Evolutionary conservation across 1,284 basidiomycete species (phyloP).

Genomic region (Sporisorium exsertum): DNA sequence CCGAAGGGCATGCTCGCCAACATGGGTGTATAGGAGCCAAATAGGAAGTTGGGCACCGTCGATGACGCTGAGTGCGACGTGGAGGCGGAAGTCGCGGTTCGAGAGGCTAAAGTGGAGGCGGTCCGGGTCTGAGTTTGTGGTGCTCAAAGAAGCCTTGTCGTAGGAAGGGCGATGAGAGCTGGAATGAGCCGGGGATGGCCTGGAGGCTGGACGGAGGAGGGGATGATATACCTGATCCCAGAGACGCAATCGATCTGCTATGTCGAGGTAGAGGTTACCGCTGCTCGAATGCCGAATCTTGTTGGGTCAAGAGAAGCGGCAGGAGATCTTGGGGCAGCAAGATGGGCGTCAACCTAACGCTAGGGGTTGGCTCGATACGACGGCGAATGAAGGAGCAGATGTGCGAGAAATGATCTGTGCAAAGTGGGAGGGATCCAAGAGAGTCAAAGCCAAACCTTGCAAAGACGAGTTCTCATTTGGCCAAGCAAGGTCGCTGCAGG

Average conservation of each 20-base stretch:
- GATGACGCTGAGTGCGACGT: background rate
- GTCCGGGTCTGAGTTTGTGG: background rate
- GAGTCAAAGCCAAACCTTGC: background rate
- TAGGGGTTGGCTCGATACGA: background rate
- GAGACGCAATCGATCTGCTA: background rate
- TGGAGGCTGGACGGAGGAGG: background rate
- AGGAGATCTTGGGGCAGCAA: background rate
- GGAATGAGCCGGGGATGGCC: background rate
- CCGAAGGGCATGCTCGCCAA: conserved; percentile 25
- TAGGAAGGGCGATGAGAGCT: background rate
- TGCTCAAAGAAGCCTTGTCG: background rate
- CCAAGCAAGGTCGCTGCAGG: background rate
- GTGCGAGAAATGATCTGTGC: background rate
- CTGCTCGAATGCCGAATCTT: background rate
- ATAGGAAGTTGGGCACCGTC: background rate
- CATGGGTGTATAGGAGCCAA: conserved; percentile 4
- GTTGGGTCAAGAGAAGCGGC: too few relatives aligned
- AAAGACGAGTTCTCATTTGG: background rate
- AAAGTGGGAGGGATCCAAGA: background rate
- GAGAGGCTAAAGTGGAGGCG: background rate
- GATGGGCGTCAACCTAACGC: background rate
- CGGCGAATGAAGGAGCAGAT: background rate
- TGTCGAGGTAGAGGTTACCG: background rate
- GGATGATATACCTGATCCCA: conserved; percentile 1
- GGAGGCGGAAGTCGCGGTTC: background rate